A percentile compares a stretch with the other conserved stretches of the same genome.
Evolutionary conservation across 257 asterid genomes (phyloP).

Genomic region (Solanum etuberosum): DNA sequence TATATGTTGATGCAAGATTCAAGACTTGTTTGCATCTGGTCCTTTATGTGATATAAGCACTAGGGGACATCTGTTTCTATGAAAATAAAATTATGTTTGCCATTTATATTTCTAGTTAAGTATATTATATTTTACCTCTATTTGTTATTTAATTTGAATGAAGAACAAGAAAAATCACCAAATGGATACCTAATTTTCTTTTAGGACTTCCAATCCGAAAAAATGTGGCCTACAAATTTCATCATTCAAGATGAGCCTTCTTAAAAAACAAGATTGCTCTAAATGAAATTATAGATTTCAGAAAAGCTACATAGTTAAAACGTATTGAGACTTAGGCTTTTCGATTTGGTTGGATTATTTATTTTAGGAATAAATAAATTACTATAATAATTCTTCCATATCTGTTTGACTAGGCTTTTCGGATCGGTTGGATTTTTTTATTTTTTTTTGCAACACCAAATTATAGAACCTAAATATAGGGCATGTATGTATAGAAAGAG

Average conservation of each 20-base stretch:
- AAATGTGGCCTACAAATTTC: not conserved
- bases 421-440: not conserved
- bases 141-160: not conserved
- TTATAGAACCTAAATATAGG: not conserved
- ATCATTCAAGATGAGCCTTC: no score
- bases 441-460: not conserved
- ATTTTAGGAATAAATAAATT: no score
- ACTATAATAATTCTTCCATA: no score
- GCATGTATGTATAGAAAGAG: not conserved
- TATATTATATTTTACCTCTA: not conserved
- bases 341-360: accelerated
- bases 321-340: no score
- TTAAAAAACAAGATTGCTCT: no score
- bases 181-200: not conserved
- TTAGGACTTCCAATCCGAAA: not conserved
- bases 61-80: not conserved
- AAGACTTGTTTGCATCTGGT: not conserved
- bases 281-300: no score
- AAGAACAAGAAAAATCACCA: not conserved
- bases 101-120: not conserved
- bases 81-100: not conserved
- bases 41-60: not conserved
- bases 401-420: not conserved
- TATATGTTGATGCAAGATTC: not conserved
- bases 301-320: no score